Conservation (phyloP, 2,329 filamentous ascomycete species). For the Microdochium trichocladiopsis region DNA sequence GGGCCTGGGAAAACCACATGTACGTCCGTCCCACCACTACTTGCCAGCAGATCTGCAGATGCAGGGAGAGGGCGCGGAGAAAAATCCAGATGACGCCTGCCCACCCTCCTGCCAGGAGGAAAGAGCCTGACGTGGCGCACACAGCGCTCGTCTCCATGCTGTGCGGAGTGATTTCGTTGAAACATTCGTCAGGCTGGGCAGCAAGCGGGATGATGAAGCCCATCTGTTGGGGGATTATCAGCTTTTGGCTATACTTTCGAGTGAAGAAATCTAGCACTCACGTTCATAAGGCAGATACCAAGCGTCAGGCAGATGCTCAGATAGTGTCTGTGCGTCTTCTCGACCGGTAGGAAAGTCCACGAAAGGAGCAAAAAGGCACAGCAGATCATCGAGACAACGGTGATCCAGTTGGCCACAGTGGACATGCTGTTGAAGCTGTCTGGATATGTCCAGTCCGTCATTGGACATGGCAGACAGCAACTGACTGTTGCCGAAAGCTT, state of each 20-base stretch:
- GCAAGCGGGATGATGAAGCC: slow-evolving; percentile 87
- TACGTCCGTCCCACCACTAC: slow-evolving; percentile 80
- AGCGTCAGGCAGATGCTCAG: slow-evolving; percentile 80
- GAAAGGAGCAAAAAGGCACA: slow-evolving; percentile 72
- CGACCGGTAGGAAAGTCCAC: slow-evolving; percentile 72
- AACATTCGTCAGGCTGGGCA: slow-evolving; percentile 72
- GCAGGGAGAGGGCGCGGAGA: slow-evolving; percentile 80
- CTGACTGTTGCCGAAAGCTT: not conserved
- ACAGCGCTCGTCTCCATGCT: slow-evolving; percentile 77
- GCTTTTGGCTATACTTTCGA: not conserved
- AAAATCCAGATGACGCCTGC: slow-evolving; percentile 85
- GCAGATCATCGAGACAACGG: slow-evolving; percentile 64
- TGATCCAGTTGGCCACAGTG: slow-evolving; percentile 72
- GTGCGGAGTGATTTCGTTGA: slow-evolving; percentile 84
- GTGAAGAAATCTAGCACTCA: slow-evolving; percentile 33
- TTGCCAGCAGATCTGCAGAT: slow-evolving; percentile 98
- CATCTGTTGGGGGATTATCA: slow-evolving; percentile 42
- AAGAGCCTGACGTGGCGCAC: slow-evolving; percentile 82
- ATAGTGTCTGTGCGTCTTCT: slow-evolving; percentile 89
- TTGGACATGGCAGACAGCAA: slow-evolving; percentile 1
- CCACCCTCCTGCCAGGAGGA: slow-evolving; percentile 82
- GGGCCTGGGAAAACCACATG: slow-evolving; percentile 74
- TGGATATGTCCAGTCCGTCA: slow-evolving; percentile 52
- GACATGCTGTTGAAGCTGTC: slow-evolving; percentile 54
- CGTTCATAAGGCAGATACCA: slow-evolving; percentile 71